These are phyloP conservation scores for Aspergillus biplanus DNA, from an alignment of 495 filamentous ascomycete genomes.

Conservation along the genomic window DNA sequence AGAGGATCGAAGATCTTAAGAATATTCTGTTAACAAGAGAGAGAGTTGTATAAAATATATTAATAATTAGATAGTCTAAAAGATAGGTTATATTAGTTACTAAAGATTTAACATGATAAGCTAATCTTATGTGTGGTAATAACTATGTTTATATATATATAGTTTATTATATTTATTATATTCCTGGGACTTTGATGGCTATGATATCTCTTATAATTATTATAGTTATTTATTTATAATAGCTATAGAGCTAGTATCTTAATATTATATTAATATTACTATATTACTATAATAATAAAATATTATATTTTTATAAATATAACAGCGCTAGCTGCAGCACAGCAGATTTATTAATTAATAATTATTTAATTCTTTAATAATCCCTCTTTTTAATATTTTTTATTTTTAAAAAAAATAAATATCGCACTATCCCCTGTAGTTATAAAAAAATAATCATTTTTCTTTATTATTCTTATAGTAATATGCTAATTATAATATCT, in stretches of 20 bases:
- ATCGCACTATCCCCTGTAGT: not conserved
- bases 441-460: not conserved
- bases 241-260: too few relatives aligned
- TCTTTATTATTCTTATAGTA: not conserved
- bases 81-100: not conserved
- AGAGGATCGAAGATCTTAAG: not conserved
- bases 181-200: too few relatives aligned
- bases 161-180: not conserved
- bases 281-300: not conserved
- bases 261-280: not conserved
- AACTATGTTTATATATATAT: not conserved
- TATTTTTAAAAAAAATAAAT: slow-evolving; percentile 1
- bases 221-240: too few relatives aligned
- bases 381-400: not conserved
- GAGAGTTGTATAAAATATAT: not conserved
- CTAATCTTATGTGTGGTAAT: not conserved
- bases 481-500: not conserved
- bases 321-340: not conserved
- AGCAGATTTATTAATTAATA: not conserved
- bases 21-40: not conserved
- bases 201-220: too few relatives aligned
- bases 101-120: not conserved
- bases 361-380: not conserved
- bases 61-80: not conserved
- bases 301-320: not conserved